Conservation (phyloP, 257 asterid species). For the Forsythia viridissima region DNA sequence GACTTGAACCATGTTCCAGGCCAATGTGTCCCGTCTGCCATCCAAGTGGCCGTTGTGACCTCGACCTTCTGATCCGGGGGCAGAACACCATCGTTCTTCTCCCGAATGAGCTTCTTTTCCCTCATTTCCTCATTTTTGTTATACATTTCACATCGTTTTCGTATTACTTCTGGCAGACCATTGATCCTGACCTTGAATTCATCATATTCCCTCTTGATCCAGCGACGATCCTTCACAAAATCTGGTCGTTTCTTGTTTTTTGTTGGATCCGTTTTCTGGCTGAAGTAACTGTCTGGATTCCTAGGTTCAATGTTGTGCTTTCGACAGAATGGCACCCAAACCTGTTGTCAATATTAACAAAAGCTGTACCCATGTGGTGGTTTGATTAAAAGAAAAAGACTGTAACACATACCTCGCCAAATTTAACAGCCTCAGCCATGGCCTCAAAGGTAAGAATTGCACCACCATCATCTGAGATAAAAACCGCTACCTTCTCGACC, state of each 20-base stretch:
- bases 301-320: slow-evolving; percentile 90
- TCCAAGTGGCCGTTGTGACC: slow-evolving; percentile 74
- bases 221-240: slow-evolving; percentile 91
- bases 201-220: slow-evolving; percentile 97
- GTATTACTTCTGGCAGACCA: slow-evolving; percentile 74
- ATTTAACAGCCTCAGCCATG: slow-evolving; percentile 97
- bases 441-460: slow-evolving; percentile 91
- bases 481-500: slow-evolving; percentile 75
- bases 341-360: slow-evolving; percentile 31
- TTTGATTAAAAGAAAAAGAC: neutral
- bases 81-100: slow-evolving; percentile 50
- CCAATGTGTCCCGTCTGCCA: slow-evolving; percentile 99
- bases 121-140: slow-evolving; percentile 57
- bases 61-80: slow-evolving; percentile 46
- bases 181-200: slow-evolving; percentile 95
- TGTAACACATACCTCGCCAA: slow-evolving; percentile 61
- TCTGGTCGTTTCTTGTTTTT: slow-evolving; percentile 77
- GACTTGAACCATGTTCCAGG: slow-evolving; percentile 90
- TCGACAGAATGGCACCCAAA: slow-evolving; percentile 96
- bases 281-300: slow-evolving; percentile 96
- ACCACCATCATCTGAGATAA: slow-evolving; percentile 94
- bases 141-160: slow-evolving; percentile 68
- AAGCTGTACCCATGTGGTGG: too few relatives aligned
- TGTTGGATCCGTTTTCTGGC: slow-evolving; percentile 73
- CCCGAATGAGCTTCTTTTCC: slow-evolving; percentile 46